Conservation (phyloP, 345 rosid species). For the Boechera stricta region DNA sequence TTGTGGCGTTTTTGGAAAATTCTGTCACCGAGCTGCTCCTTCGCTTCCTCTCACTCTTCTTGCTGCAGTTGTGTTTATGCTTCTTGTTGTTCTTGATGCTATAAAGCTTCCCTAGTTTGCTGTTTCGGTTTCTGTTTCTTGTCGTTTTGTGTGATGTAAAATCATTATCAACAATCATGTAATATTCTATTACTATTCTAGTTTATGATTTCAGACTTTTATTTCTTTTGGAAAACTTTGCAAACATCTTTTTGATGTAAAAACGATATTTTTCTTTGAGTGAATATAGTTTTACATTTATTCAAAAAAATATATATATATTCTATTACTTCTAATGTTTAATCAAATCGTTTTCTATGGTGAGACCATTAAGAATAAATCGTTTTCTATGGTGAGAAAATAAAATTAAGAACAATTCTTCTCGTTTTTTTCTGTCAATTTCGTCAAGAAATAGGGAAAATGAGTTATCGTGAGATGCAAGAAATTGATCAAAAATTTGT, state of each 20-base stretch:
- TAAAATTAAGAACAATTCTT: background rate
- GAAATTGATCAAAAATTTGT: too few species aligned
- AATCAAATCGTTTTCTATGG: background rate
- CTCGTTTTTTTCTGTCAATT: background rate
- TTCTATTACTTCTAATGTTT: constrained; percentile 9
- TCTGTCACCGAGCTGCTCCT: constrained; percentile 57
- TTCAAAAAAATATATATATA: too few species aligned
- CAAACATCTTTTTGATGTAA: too few species aligned
- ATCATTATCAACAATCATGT: constrained; percentile 17
- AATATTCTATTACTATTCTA: background rate
- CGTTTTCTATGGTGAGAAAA: too few species aligned
- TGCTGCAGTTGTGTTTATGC: constrained; percentile 54
- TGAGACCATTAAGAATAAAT: background rate
- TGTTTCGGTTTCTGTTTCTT: constrained; percentile 18
- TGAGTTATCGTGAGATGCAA: background rate
- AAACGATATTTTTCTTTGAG: too few species aligned
- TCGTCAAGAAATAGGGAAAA: background rate
- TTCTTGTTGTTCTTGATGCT: constrained; percentile 51
- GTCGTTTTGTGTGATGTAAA: constrained; percentile 13
- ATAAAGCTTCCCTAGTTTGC: constrained; percentile 26
- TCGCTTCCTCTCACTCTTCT: constrained; percentile 48
- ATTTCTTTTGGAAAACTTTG: too few species aligned
- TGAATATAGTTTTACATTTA: too few species aligned
- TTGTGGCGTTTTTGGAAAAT: constrained; percentile 61
- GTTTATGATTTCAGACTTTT: too few species aligned